phyloP scores from a whole-genome alignment of 169 alveolate genomes.

The Besnoitia besnoiti region DNA sequence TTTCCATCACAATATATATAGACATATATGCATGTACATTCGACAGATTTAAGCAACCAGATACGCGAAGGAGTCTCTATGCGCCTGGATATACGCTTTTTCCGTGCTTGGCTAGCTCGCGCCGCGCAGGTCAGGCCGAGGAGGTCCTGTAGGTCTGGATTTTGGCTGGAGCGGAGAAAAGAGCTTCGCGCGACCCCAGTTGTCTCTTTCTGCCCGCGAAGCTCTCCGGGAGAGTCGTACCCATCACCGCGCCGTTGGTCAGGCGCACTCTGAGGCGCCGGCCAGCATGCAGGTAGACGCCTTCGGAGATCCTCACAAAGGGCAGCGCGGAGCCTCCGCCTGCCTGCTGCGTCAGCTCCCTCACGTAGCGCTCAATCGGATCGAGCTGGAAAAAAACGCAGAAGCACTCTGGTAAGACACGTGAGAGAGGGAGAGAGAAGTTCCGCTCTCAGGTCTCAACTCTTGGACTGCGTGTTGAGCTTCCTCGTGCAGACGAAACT shows the following conservation, averaged over 20 bases:
- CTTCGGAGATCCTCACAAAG: neutral
- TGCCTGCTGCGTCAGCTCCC: neutral
- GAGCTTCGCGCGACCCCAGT: neutral
- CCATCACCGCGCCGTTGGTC: neutral
- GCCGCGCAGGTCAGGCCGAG: no score
- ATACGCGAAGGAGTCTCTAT: no score
- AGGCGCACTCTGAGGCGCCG: neutral
- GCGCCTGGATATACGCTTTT: neutral
- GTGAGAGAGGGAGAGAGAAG: no score
- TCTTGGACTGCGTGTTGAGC: no score
- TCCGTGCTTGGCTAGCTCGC: no score
- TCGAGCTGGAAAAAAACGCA: neutral
- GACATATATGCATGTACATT: no score
- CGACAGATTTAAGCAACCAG: no score
- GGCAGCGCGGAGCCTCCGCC: neutral
- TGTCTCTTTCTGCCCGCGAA: neutral
- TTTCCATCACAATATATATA: no score
- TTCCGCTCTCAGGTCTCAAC: no score
- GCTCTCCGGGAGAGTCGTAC: neutral
- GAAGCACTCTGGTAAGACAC: no score
- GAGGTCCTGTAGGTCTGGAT: neutral
- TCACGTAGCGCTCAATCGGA: constrained; percentile 17
- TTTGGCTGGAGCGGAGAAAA: neutral
- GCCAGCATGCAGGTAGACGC: neutral
- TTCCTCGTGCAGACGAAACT: no score